Base-by-base conservation (phyloP, 257 asterid genomes). In the Osmanthus fragrans region DNA sequence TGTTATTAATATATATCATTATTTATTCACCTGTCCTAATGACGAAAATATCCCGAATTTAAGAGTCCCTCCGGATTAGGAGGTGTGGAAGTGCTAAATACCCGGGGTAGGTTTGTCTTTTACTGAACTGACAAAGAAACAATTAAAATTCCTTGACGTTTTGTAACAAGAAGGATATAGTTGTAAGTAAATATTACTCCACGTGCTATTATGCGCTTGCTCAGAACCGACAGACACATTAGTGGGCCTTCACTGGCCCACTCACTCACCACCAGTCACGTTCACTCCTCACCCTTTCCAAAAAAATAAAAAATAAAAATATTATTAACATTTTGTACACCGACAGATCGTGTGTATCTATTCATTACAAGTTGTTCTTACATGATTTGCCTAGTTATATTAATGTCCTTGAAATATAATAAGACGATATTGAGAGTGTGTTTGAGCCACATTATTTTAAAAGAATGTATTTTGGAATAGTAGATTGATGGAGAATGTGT, bases 91-190 rank as follows among this genome's bases (percentile, higher is more conserved):
- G 72, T 36, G 83, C 82, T 76, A 51, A 73, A 76, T 70, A 45
- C 56, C 66, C 81, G 80, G 87, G 87, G 82, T n/a, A 83, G 74
- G 74, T 87, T 85, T 87, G 90, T 85, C 87, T 32, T 82, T 81
- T 84, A 36, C 4, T 16, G 18, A 21, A 75, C 47, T 5, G 82
- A 82, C 81, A 29, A 70, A 23, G 23, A 25, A 67, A 6, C 69
- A 27, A 16, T n/a, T 58, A 12, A 36, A 25, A 76, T 34, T 21
- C 32, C 68, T 19, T 40, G 34, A 32, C 7, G 2, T 66, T 67
- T 34, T 34, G 37, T 60, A 0, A 29, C 7, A 47, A 23, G 18
- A 21, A 70, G 84, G 85, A 68, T 10, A 73, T 11, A 54, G 18
- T 66, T 23, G 89, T 77, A 83, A 83, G 89, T 77, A 83, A 83